Base-by-base conservation (phyloP, 768 basidiomycete genomes). In the Tricholoma hemisulphureum region DNA sequence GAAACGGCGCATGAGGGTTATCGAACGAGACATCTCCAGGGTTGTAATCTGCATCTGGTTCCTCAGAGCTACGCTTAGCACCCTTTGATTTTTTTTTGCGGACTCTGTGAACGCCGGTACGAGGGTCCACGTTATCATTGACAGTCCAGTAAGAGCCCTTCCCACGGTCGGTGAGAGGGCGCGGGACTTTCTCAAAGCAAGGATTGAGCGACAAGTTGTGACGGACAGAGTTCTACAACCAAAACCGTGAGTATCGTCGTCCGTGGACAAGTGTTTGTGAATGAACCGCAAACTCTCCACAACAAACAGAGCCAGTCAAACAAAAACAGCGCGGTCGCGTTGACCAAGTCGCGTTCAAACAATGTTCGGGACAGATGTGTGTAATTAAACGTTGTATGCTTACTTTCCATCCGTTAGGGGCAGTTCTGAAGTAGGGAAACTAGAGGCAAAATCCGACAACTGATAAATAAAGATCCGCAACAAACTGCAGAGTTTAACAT, bases 71-170 rank as follows among this genome's bases (percentile, higher is more conserved):
- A 43, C 80, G 79, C 57, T 80, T 80, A 32, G 76, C 70, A 16
- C 79, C 77, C 71, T 91, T 88, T 43, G 81, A 80, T 67, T 92
- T 91, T 80, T 93, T 93, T 75, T 93, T 93, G 67, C 92, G 87
- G 54, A 93, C 82, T 23, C 92, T 86, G 67, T 94, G 92, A 29
- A 93, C 92, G 32, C 92, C 92, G 3, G 92, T 93, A 37, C 91
- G 88, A 50, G 91, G 91, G 66, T 93, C 91, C 43, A 93, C 89
- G 64, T 89, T 89, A 65, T 93, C 91, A 65, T 93, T 92, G 60
- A 94, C 92, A 0, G 91, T 93, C 92, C 92, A 94, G 67, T 93
- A 94, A 0, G 90, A 93, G 20, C 92, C 92, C 67, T 94, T 94
- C 53, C 92, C 92, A 52, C 92, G 86, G 66, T 94, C 92, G 6